Conservation (phyloP, 2,329 filamentous ascomycete species). For the Colletotrichum salicis region DNA sequence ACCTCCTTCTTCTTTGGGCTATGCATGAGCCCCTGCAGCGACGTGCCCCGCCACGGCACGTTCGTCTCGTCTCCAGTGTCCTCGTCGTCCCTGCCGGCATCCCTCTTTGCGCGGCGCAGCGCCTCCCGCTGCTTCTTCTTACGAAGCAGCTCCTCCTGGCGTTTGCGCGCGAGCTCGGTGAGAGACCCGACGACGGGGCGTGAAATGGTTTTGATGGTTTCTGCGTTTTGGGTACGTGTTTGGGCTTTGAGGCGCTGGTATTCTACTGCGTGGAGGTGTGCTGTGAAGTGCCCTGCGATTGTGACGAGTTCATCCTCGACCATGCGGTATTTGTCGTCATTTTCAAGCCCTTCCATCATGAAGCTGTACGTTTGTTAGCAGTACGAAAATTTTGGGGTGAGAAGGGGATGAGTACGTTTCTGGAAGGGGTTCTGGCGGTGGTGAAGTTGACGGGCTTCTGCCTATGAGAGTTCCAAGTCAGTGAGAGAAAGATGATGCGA, state of each 20-base stretch:
- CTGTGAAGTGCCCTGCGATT: constrained; percentile 76
- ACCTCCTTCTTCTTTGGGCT: constrained; percentile 47
- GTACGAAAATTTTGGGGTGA: neutral
- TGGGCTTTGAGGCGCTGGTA: constrained; percentile 74
- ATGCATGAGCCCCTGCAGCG: constrained; percentile 56
- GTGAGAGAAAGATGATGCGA: neutral
- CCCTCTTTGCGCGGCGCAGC: constrained; percentile 38
- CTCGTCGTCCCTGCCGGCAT: constrained; percentile 37
- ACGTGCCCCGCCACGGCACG: constrained; percentile 44
- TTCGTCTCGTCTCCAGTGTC: constrained; percentile 44
- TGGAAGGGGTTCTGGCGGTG: constrained; percentile 58
- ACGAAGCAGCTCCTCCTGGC: constrained; percentile 48
- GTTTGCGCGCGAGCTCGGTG: constrained; percentile 48
- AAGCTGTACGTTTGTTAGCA: constrained; percentile 51
- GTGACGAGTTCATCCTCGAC: constrained; percentile 83
- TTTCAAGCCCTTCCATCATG: constrained; percentile 72
- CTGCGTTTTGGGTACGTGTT: constrained; percentile 65
- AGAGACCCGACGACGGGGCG: constrained; percentile 59
- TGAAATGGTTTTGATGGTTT: constrained; percentile 61
- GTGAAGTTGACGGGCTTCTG: constrained; percentile 61
- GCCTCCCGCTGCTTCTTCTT: constrained; percentile 49
- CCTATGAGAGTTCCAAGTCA: constrained; percentile 27
- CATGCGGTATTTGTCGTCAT: constrained; percentile 83
- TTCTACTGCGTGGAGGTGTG: constrained; percentile 80
- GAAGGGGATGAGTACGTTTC: constrained; percentile 51